Base-by-base conservation (phyloP, 1,139 yeast species). In the Magnusiomyces clavatus region DNA sequence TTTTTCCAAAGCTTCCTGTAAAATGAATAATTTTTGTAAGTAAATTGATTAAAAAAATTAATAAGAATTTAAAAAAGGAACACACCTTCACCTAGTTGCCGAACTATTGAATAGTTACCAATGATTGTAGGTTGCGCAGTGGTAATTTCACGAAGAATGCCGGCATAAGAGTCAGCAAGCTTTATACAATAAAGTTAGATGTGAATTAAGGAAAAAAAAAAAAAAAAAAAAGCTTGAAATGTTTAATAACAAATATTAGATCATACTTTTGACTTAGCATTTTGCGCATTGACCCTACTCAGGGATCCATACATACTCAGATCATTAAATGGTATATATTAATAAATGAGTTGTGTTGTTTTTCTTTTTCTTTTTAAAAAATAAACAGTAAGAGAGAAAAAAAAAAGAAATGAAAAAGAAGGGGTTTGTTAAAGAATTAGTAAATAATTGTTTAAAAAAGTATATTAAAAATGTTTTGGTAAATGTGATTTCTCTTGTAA, bases 1-100 rank as follows among this genome's bases (percentile, higher is more conserved):
- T 96, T 62, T 86, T 86, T 6, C 97, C 97, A 73, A 89, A 92
- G 12, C 95, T 81, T 8, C 31, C 31, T 24, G 31, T 24, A 24
- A 1, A 96, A 69, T 57, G 48, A 29, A 17, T 8, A 19, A 24
- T 8, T 24, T 24, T 24, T 24, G 6, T 24, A 5, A 24, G 17
- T 29, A 36, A 39, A 31, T 45, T 20, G 24, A 6, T 4, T 17
- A 3, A n/a, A 36, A 11, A 41, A 6, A 20, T 12, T 13, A 20
- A 13, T 2, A n/a, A 8, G 17, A 56, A 29, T 50, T n/a, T n/a
- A n/a, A 24, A 24, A 24, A 24, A 24, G 31, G 31, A n/a, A n/a
- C 31, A 24, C 8, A 54, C 71, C 96, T 62, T 86, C 89, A 1
- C 96, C 97, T 19, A 90, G 82, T 55, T 82, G 87, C 55, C 80